Evolutionary conservation across 176 grass and related monocot genomes (phyloP).

Genomic region (Urochloa ruziziensis): DNA sequence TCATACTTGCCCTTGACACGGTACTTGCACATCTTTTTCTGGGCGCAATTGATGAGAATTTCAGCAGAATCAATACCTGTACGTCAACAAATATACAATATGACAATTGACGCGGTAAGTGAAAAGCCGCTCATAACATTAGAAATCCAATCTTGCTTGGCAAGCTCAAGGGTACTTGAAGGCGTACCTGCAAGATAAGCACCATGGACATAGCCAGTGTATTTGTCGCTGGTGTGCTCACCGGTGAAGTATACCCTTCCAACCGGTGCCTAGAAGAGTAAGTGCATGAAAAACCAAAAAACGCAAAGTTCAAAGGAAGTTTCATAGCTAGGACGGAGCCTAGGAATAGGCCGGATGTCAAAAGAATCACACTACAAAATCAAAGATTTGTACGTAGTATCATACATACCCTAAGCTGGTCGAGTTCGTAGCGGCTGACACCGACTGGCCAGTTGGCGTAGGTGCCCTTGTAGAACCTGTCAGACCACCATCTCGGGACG

Average conservation of each 20-base stretch:
- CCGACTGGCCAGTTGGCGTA: constrained; percentile 75
- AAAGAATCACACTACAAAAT: background rate
- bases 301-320: background rate
- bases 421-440: constrained; percentile 56
- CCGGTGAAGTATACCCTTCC: constrained; percentile 68
- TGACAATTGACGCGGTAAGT: background rate
- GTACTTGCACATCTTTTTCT: constrained; percentile 45
- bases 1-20: constrained; percentile 32
- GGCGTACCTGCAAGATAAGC: constrained; percentile 16
- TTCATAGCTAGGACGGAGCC: too few species aligned
- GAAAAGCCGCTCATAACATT: background rate
- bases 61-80: constrained; percentile 59
- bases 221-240: constrained; percentile 69
- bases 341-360: background rate
- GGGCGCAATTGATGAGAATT: constrained; percentile 50
- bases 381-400: background rate
- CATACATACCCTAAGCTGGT: constrained; percentile 73
- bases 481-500: constrained; percentile 60
- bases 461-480: constrained; percentile 59
- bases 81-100: background rate
- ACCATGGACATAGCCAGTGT: constrained; percentile 72
- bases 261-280: constrained; percentile 38
- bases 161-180: background rate
- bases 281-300: background rate
- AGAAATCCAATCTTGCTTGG: background rate